These are phyloP conservation scores for Trichoderma sp. DNA, from an alignment of 2,329 filamentous ascomycete species.

Conservation along the genomic window DNA sequence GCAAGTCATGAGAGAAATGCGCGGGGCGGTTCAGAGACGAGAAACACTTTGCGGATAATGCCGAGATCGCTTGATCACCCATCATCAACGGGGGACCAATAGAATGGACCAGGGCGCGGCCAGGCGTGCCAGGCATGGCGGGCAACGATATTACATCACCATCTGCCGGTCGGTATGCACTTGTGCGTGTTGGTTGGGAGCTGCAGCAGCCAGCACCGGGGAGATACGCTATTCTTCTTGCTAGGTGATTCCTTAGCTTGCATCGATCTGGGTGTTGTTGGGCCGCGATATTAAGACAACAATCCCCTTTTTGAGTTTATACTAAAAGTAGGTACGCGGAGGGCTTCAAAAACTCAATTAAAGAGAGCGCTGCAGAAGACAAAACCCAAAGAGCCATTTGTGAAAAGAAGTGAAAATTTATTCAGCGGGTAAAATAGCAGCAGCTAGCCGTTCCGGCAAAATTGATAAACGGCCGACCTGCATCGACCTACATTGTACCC, in stretches of 20 bases:
- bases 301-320: not conserved
- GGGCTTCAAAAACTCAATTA: not conserved
- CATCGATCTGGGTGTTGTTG: not conserved
- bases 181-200: not conserved
- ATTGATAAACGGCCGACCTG: constrained; percentile 19
- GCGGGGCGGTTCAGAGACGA: not conserved
- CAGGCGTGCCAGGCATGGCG: not conserved
- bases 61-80: constrained; percentile 26
- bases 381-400: not conserved
- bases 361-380: not conserved
- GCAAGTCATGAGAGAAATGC: constrained; percentile 12
- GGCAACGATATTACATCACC: constrained; percentile 15
- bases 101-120: not conserved
- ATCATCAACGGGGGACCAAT: constrained; percentile 22
- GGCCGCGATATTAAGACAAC: not conserved
- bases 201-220: not conserved
- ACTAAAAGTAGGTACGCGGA: not conserved
- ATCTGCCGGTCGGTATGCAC: constrained; percentile 1
- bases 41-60: constrained; percentile 22
- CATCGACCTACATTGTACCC: constrained; percentile 1
- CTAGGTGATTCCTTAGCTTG: not conserved
- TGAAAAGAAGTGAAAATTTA: not conserved
- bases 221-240: not conserved
- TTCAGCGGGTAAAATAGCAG: constrained; percentile 10
- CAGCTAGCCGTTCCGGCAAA: constrained; percentile 15